Base-by-base conservation (phyloP, 2,329 filamentous ascomycete genomes). In the Claviceps digitariae region DNA sequence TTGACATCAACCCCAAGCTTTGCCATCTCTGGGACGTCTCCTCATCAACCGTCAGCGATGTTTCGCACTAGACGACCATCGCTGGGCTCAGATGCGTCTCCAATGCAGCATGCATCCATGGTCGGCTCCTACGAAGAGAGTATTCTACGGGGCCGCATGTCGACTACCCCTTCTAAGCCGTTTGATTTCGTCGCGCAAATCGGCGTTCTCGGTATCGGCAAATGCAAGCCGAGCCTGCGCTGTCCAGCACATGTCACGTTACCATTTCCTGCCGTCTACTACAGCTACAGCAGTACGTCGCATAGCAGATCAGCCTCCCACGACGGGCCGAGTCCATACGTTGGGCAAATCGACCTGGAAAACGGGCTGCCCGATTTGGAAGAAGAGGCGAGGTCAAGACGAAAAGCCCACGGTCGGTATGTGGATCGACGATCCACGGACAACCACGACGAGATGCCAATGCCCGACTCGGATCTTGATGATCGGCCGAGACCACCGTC, bases 101-200 rank as follows among this genome's bases (percentile, higher is more conserved):
- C 88, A 4, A 72, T 93, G 29, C 87, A 91, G 54, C 89, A 94
- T 67, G 90, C 91, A 9, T 90, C 90, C 3, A 94, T 98, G 86
- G 91, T 97, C 2, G 93, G 93, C 2, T 96, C 91, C 1, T 98
- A 96, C 61, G 93, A 98, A 68, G 93, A 98, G 69, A 96, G 90
- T 29, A 96, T 98, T 56, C 73, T 98, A 2, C 83, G 89, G 48
- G 93, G 93, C 41, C 82, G 93, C 57, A 98, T 98, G 93, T 97
- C 93, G 29, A 96, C 90, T 1, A 93, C 84, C 2, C 91, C 93
- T 0, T 97, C 91, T 1, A 90, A 87, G 59, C 91, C 93, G 6
- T 73, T 98, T 6, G 84, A 95, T 59, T 98, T 98, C 63, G 78
- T 94, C 6, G 93, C 93, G 29, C 90, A 97, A 64, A 96, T 98